Percentiles rank a stretch among this genome's conserved stretches.
Evolutionary conservation across 2,329 filamentous ascomycete genomes (phyloP).

Genomic region (Calonectria henricotiae): DNA sequence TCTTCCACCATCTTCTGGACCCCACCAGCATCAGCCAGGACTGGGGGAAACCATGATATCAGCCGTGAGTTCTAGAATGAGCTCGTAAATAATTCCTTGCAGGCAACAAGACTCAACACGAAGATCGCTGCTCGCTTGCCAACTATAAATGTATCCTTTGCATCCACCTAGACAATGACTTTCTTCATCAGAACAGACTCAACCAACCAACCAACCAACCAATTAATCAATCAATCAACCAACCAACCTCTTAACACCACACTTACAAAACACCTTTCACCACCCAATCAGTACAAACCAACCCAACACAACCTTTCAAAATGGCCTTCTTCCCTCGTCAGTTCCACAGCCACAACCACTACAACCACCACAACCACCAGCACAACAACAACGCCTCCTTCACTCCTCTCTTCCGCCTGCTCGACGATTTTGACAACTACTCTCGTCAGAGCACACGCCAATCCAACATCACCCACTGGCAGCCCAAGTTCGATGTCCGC

Average conservation of each 20-base stretch:
- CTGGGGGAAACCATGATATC: not conserved
- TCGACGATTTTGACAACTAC: constrained; percentile 76
- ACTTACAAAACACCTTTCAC: constrained; percentile 48
- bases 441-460: constrained; percentile 59
- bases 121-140: constrained; percentile 21
- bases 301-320: constrained; percentile 56
- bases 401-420: constrained; percentile 75
- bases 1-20: not conserved
- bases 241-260: constrained; percentile 48
- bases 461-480: constrained; percentile 70
- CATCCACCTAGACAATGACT: constrained; percentile 35
- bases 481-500: constrained; percentile 84
- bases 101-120: not conserved
- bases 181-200: constrained; percentile 52
- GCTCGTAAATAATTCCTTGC: not conserved
- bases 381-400: constrained; percentile 67
- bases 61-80: not conserved
- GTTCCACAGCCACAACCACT: constrained; percentile 58
- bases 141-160: constrained; percentile 55
- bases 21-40: not conserved
- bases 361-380: not conserved
- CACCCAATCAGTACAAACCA: constrained; percentile 46
- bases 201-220: constrained; percentile 38
- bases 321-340: constrained; percentile 75
- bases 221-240: constrained; percentile 40